These are phyloP conservation scores for Monosporascus sp. DNA, from an alignment of 2,329 filamentous ascomycete species.

Conservation along the genomic window DNA sequence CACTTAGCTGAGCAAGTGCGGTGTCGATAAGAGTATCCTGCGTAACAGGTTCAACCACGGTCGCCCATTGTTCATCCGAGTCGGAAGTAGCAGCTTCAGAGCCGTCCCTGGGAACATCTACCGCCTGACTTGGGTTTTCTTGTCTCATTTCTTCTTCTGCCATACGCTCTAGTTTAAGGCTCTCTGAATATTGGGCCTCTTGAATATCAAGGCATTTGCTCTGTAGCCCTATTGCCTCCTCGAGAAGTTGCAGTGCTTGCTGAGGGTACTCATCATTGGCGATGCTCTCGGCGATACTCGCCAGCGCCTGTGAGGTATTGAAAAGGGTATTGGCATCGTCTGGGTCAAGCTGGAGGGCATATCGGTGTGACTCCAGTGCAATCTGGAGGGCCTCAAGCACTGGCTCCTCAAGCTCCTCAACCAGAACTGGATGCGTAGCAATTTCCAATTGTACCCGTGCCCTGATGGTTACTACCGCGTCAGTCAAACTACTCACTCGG, in stretches of 20 bases:
- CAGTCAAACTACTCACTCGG: background rate
- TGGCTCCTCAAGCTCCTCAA: constrained; percentile 50
- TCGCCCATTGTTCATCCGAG: constrained; percentile 57
- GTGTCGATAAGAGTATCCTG: constrained; percentile 63
- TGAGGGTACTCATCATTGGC: constrained; percentile 44
- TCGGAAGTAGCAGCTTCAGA: constrained; percentile 11
- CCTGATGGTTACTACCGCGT: constrained; percentile 30
- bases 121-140: background rate
- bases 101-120: constrained; percentile 5
- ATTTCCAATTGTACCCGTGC: constrained; percentile 66
- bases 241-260: constrained; percentile 33
- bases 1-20: constrained; percentile 57
- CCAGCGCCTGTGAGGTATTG: constrained; percentile 66
- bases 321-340: constrained; percentile 65
- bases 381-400: constrained; percentile 51
- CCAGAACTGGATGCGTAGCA: constrained; percentile 59
- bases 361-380: constrained; percentile 58
- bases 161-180: constrained; percentile 27
- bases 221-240: constrained; percentile 23
- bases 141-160: constrained; percentile 23
- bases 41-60: constrained; percentile 61
- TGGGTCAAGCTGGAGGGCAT: constrained; percentile 53
- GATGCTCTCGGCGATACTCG: constrained; percentile 57
- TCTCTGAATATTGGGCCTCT: constrained; percentile 31
- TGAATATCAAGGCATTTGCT: constrained; percentile 46